phyloP scores from a whole-genome alignment of 208 protist genomes.

The Tritrichomonas foetus region DNA sequence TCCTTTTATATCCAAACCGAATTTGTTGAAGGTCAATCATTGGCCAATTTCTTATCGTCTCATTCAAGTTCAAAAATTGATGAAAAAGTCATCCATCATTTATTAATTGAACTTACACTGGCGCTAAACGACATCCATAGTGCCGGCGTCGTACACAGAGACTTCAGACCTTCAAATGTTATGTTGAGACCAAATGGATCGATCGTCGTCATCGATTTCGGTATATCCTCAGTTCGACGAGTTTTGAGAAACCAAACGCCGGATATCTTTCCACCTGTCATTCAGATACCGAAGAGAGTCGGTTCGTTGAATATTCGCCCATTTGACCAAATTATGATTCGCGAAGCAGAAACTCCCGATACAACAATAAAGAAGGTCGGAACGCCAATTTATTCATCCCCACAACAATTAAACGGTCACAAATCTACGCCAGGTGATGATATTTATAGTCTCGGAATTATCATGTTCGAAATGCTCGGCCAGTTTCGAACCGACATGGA shows the following conservation, averaged over 20 bases:
- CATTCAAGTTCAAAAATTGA: background rate
- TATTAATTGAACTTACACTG: background rate
- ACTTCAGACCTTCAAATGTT: background rate
- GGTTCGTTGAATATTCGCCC: background rate
- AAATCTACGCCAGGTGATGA: background rate
- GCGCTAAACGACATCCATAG: background rate
- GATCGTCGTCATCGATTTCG: slow-evolving; percentile 19
- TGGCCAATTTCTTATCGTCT: background rate
- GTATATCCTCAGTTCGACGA: background rate
- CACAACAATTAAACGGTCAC: background rate
- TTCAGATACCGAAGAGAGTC: background rate
- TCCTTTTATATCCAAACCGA: background rate
- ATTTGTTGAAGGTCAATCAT: background rate
- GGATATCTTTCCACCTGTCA: background rate
- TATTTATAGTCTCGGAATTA: slow-evolving; percentile 25
- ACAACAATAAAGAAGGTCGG: background rate
- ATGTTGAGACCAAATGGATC: background rate
- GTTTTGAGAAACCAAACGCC: no score
- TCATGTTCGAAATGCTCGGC: background rate
- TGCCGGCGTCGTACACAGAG: background rate
- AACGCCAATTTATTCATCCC: slow-evolving; percentile 19
- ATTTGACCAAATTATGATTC: background rate
- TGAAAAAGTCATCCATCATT: background rate
- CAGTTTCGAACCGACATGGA: background rate
- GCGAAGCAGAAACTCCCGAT: background rate